Evolutionary conservation across 2,329 filamentous ascomycete genomes (phyloP), one percentile per base, ranked within the genome.

Genomic region (Huntiella moniliformis): DNA sequence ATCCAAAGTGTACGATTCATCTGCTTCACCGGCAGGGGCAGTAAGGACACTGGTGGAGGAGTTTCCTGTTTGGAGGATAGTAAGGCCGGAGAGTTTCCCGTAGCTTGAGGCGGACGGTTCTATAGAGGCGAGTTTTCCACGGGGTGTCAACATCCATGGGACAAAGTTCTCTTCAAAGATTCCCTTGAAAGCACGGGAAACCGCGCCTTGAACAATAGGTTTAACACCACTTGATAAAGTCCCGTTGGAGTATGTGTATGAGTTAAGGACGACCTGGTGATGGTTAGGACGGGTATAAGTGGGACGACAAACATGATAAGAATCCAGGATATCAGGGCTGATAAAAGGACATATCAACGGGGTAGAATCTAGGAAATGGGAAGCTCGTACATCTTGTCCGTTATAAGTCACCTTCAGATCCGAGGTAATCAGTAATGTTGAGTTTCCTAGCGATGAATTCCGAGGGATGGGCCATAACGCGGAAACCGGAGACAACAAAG

Each of bases 131-230:
- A 71, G 56, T 46, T 71, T 68, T 53, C 76, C 68, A 32, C 79
- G 72, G 17, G 71, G 67, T 51, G 80, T 70, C 46, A 91, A 72
- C 62, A 79, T 85, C 82, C 82, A 91, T 0, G 84, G 83, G 12
- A 84, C 71, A 51, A 87, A 76, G 53, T 73, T 75, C 49, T 78
- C 64, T 18, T 71, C 61, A 60, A 86, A 81, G 47, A 88, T 74
- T 48, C 69, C 72, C 17, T 68, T 60, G 52, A 77, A 63, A 7
- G 79, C 68, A 40, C 79, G 70, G n/a, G 67, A 66, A 15, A 79
- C 62, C 28, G 65, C 75, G 18, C 63, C 67, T 53, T 67, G 63
- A 42, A 79, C 70, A 18, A 79, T 66, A 13, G 70, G 62, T 53
- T 64, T 63, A 61, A 68, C 72, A 54, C 55, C 63, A 50, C 70